Evolutionary conservation across 75 land plant genomes (phyloP), one percentile per base, ranked within the genome.

Genomic region (Selaginella moellendorffii): DNA sequence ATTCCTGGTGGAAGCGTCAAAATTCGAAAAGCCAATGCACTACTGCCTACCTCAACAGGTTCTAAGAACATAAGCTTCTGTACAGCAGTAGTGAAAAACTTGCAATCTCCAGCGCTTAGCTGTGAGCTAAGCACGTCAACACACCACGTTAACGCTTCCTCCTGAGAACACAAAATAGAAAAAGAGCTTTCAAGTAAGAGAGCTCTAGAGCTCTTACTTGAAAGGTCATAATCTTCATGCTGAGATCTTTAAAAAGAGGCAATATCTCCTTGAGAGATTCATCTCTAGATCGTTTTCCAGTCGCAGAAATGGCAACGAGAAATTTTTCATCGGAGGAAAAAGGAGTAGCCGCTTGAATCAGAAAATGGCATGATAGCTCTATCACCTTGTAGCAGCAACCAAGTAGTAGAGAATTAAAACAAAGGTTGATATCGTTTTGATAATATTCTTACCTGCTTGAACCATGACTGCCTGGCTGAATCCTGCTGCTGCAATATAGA

Each of bases 131-230:
- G 54, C 24, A 73, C 71, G 62, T 76, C 71, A 1, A 66, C 62
- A 53, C 78, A 76, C 78, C 78, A 76, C 18, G 61, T 65, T 36
- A 76, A 60, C 28, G 78, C 78, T 56, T 56, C 24, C 5, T 8
- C 25, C 19, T 56, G 8, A 21, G 8, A 56, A 56, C 5, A 19
- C 19, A 56, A n/a, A 8, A 56, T 19, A 56, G 2, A 24, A 8
- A 5, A 56, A 8, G 17, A 19, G n/a, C 19, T 56, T 56, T n/a
- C n/a, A n/a, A n/a, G n/a, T n/a, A n/a, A n/a, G n/a, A n/a, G n/a
- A n/a, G 71, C 77, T 75, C 58, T 25, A 0, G 29, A 12, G 65
- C 64, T 69, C 62, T 76, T 27, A 75, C 77, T 75, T 75, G 77
- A 31, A 75, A 75, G 28, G 8, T 59, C 59, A 54, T 31, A 53